Evolutionary conservation across 306 rosid species (phyloP).

Genomic region (Mimosa pudica): DNA sequence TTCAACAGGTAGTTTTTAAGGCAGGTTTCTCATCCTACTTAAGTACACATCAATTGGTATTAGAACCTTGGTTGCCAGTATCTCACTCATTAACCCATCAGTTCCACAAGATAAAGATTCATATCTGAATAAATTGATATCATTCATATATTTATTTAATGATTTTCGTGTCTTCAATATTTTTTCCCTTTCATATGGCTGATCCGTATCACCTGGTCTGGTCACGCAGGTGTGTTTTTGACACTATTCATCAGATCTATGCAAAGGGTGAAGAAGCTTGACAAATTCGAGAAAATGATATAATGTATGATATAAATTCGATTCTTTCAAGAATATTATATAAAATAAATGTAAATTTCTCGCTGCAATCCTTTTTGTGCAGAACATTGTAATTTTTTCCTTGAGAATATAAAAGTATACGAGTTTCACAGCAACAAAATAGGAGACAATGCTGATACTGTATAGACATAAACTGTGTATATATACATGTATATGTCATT

Average conservation of each 20-base stretch:
- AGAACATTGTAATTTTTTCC: neutral
- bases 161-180: neutral
- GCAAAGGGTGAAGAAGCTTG: slow-evolving; percentile 57
- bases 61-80: no score
- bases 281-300: slow-evolving; percentile 63
- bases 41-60: no score
- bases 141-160: neutral
- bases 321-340: slow-evolving; percentile 5
- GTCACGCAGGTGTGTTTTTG: slow-evolving; percentile 57
- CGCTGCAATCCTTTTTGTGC: neutral
- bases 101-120: neutral
- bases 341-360: neutral
- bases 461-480: neutral
- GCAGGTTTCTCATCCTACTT: no score
- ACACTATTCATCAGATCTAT: slow-evolving; percentile 51
- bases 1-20: no score
- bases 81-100: no score
- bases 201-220: neutral
- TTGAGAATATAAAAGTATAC: slow-evolving; percentile 25
- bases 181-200: neutral
- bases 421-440: neutral
- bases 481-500: neutral
- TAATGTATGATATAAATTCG: slow-evolving; percentile 7
- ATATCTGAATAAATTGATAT: neutral
- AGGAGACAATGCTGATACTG: neutral